A percentile compares a stretch with the other conserved stretches of the same genome.
These are phyloP conservation scores for Stagonosporopsis rhizophila DNA, from an alignment of 2,329 filamentous ascomycete species.

Conservation along the genomic window DNA sequence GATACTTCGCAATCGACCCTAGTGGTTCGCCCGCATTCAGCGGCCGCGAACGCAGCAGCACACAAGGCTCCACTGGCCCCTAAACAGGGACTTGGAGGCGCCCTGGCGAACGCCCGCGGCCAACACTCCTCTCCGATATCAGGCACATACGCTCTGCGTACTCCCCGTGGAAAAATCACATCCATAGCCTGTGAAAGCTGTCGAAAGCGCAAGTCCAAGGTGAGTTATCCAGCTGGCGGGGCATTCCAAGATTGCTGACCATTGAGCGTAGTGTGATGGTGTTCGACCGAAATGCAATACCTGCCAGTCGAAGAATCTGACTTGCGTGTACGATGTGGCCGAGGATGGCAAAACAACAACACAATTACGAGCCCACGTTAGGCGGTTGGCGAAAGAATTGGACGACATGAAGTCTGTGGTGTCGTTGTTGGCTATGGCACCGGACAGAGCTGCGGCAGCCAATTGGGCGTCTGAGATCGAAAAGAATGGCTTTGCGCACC, in stretches of 20 bases:
- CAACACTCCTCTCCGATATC: slow-evolving; percentile 47
- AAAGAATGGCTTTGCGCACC: slow-evolving; percentile 48
- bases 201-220: slow-evolving; percentile 50
- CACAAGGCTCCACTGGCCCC: slow-evolving; percentile 49
- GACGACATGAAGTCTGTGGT: slow-evolving; percentile 50
- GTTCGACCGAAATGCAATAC: slow-evolving; percentile 50
- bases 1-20: slow-evolving; percentile 39
- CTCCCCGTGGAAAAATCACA: slow-evolving; percentile 49
- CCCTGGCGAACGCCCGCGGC: slow-evolving; percentile 38
- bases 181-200: slow-evolving; percentile 51
- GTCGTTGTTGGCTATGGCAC: slow-evolving; percentile 43
- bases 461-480: slow-evolving; percentile 47
- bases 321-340: slow-evolving; percentile 49
- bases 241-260: slow-evolving; percentile 17
- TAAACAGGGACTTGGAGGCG: slow-evolving; percentile 45
- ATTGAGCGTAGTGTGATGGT: slow-evolving; percentile 42
- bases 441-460: slow-evolving; percentile 44
- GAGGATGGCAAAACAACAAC: slow-evolving; percentile 50
- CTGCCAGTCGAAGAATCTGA: slow-evolving; percentile 48
- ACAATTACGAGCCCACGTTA: slow-evolving; percentile 47
- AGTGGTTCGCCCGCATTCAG: slow-evolving; percentile 39
- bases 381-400: slow-evolving; percentile 47
- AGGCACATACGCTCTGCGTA: slow-evolving; percentile 47
- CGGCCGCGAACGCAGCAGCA: slow-evolving; percentile 27
- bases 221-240: slow-evolving; percentile 13